Base-by-base conservation (phyloP, 2,329 filamentous ascomycete species). In the Neurospora crassa region DNA sequence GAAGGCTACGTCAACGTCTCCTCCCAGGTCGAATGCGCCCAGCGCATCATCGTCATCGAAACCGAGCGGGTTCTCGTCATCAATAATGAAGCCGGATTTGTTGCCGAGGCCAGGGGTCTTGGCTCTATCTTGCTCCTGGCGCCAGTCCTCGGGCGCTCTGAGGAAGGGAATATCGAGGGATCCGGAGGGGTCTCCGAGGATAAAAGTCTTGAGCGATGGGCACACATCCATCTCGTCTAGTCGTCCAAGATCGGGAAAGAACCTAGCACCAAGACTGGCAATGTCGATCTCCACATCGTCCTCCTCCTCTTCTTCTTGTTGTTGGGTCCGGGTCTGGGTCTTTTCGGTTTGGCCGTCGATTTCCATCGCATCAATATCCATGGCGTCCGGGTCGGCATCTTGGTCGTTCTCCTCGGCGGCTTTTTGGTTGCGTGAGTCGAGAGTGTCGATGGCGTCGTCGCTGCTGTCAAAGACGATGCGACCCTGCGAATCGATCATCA, bases 401-500 rank as follows among this genome's bases (percentile, higher is more conserved):
- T 78, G 82, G 16, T 79, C 78, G 2, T 77, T 80, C 3, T 84
- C 82, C 14, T 80, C 80, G 20, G 78, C 77, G 47, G 80, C 79
- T 71, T 79, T 78, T 68, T 79, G 78, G 70, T 80, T 81, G n/a
- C 79, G 78, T 20, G 79, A 71, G 10, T 74, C 79, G 14, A 83
- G 82, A 20, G 83, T 83, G 74, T 90, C 88, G 18, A 84, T 87
- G 24, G 87, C 81, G 79, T 98, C 96, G 79, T 99, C 95, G 78
- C 94, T 98, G 83, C 95, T 98, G 82, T 99, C 96, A 78, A 99
- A 99, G 5, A 99, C 94, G 73, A 99, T 99, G 43, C 95, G 89
- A 59, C 96, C 96, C 74, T 93, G 89, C 1, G 89, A 88, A 80
- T 99, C 96, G 74, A 99, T 97, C 78, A 95, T 93, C n/a, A 99